phyloP scores from a whole-genome alignment of 805 yeast genomes.

The Kazachstania bromeliacearum region DNA sequence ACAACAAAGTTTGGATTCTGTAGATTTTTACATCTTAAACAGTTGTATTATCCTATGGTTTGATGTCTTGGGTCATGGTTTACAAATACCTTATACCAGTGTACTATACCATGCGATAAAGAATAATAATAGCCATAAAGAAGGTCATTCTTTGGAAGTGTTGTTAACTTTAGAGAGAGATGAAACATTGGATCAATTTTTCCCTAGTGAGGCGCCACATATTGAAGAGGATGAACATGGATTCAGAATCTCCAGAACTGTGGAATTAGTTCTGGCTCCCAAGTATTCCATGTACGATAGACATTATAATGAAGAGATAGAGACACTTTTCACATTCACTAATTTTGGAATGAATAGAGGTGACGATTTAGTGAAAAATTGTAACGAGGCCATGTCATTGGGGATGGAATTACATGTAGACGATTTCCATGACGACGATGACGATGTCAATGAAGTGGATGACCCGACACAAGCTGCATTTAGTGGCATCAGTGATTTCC shows the following conservation, averaged over 20 bases:
- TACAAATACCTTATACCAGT: constrained; percentile 30
- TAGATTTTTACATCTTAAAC: constrained; percentile 33
- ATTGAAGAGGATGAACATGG: not conserved
- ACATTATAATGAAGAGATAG: constrained; percentile 29
- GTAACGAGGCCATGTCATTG: constrained; percentile 31
- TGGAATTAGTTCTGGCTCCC: constrained; percentile 32
- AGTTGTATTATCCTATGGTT: constrained; percentile 35
- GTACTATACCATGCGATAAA: constrained; percentile 27
- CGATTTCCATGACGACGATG: constrained; percentile 8
- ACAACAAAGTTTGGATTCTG: constrained; percentile 8
- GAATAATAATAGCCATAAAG: constrained; percentile 8
- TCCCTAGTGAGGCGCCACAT: constrained; percentile 10
- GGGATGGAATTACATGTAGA: constrained; percentile 26
- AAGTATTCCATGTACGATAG: constrained; percentile 30
- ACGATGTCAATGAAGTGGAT: not conserved
- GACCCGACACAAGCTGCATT: constrained; percentile 6
- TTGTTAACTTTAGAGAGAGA: constrained; percentile 24
- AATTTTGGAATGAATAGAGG: constrained; percentile 35
- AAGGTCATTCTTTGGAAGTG: constrained; percentile 23
- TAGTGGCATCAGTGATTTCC: constrained; percentile 15
- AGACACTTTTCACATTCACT: constrained; percentile 30
- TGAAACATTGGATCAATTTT: constrained; percentile 14
- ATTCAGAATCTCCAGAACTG: constrained; percentile 12
- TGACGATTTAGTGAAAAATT: constrained; percentile 30
- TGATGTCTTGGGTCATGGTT: constrained; percentile 27